A percentile compares a stretch with the other conserved stretches of the same genome.
Evolutionary conservation across 345 rosid genomes (phyloP).

Genomic region (Abelmoschus esculentus): DNA sequence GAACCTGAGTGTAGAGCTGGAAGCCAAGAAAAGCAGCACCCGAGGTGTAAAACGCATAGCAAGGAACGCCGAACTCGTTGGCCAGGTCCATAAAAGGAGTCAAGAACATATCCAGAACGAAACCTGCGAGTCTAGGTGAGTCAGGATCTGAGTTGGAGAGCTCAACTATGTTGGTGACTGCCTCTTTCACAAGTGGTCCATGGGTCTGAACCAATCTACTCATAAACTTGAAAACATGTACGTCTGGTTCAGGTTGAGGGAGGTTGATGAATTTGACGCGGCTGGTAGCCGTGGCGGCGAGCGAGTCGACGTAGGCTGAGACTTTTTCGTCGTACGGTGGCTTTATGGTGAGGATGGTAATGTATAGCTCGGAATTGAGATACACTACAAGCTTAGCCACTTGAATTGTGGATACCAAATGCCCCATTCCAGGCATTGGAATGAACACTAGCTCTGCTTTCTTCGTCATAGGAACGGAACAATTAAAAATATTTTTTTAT

Average conservation of each 20-base stretch:
- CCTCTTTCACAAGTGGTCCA: background rate
- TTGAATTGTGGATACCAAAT: conserved; percentile 32
- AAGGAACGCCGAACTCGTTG: background rate
- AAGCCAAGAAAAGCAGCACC: background rate
- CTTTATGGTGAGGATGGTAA: conserved; percentile 33
- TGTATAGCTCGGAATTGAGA: conserved; percentile 23
- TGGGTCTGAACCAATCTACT: background rate
- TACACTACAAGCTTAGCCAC: conserved; percentile 31
- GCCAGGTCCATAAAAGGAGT: background rate
- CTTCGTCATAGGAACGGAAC: background rate
- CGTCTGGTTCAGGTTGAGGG: background rate
- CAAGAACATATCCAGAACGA: background rate
- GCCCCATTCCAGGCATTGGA: conserved; percentile 37
- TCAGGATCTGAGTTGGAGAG: background rate
- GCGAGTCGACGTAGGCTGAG: background rate
- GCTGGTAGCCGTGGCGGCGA: background rate
- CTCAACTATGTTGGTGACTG: background rate
- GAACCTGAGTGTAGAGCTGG: background rate
- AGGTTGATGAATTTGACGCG: conserved; percentile 1
- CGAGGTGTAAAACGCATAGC: background rate
- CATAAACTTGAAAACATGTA: background rate
- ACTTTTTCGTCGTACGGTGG: background rate
- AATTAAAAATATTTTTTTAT: too few relatives aligned
- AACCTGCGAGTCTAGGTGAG: conserved; percentile 3
- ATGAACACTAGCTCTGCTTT: conserved; percentile 43